These are phyloP conservation scores for Hyaloraphidium curvatum DNA, from an alignment of 192 early-diverging fungal genomes.

Conservation along the genomic window DNA sequence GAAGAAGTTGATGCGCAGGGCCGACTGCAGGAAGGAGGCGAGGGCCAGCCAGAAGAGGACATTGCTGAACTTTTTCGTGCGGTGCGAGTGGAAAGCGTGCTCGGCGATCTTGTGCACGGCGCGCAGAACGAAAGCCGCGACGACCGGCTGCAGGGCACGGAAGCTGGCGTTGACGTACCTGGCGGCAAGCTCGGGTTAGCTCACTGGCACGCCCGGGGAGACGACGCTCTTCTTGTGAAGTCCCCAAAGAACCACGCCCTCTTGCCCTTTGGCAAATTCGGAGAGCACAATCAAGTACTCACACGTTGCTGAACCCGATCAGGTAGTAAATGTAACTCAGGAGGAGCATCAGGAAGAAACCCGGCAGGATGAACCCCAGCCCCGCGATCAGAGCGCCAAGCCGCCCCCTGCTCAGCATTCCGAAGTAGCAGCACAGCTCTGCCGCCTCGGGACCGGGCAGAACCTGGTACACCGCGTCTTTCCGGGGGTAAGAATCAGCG, in stretches of 20 bases:
- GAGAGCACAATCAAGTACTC: too few species aligned
- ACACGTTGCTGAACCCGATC: too few species aligned
- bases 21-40: slow-evolving; percentile 14
- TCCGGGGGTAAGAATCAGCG: too few species aligned
- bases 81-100: slow-evolving; percentile 16
- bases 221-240: too few species aligned
- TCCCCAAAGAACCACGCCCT: too few species aligned
- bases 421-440: slow-evolving; percentile 33
- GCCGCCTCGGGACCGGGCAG: slow-evolving; percentile 35
- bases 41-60: slow-evolving; percentile 7
- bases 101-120: slow-evolving; percentile 24
- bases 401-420: slow-evolving; percentile 20
- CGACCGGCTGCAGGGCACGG: slow-evolving; percentile 27
- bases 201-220: too few species aligned
- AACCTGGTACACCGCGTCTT: slow-evolving; percentile 34
- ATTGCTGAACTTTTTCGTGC: slow-evolving; percentile 20
- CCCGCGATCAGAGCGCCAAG: slow-evolving; percentile 25
- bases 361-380: slow-evolving; percentile 27
- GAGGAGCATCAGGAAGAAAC: slow-evolving; percentile 24
- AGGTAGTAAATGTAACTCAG: slow-evolving; percentile 20
- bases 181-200: slow-evolving; percentile 15
- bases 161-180: slow-evolving; percentile 30
- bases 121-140: slow-evolving; percentile 29
- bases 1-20: slow-evolving; percentile 26
- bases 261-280: too few species aligned